Evolutionary conservation across 1,284 basidiomycete genomes (phyloP).

Genomic region (Cutaneotrichosporon cyanovorans): DNA sequence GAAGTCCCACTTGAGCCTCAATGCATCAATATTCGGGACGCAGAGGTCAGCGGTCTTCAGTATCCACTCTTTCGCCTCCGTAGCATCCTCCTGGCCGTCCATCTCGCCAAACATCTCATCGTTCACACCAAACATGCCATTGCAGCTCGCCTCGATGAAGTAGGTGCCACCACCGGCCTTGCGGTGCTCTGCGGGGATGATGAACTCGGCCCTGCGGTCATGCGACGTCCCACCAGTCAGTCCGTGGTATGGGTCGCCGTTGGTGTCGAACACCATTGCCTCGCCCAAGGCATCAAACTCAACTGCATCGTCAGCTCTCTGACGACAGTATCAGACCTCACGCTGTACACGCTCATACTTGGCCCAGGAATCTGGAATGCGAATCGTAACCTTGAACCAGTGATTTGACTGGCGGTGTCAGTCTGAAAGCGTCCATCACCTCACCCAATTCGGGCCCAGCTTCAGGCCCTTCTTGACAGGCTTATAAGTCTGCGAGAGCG

Average conservation of each 20-base stretch:
- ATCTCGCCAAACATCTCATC: conserved; percentile 50
- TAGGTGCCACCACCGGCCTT: conserved; percentile 62
- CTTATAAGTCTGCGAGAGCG: conserved; percentile 44
- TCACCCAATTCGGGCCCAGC: conserved; percentile 83
- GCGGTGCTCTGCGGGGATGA: conserved; percentile 64
- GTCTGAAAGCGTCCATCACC: no score
- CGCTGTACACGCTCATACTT: conserved; percentile 83
- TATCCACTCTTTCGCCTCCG: background rate
- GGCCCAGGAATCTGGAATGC: conserved; percentile 64
- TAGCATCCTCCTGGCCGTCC: background rate
- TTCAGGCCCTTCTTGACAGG: conserved; percentile 46
- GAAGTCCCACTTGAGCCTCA: conserved; percentile 81
- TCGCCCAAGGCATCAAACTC: conserved; percentile 95
- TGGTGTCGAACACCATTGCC: conserved; percentile 80
- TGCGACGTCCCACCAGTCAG: conserved; percentile 85
- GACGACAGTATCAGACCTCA: conserved; percentile 26
- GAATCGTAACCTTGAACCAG: conserved; percentile 65
- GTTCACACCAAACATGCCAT: conserved; percentile 88
- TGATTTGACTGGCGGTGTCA: conserved; percentile 61
- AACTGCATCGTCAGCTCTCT: conserved; percentile 57
- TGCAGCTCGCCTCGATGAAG: conserved; percentile 78
- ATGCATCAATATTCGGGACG: conserved; percentile 81
- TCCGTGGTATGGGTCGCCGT: conserved; percentile 76
- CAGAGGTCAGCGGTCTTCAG: conserved; percentile 82
- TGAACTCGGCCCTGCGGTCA: conserved; percentile 87